These are phyloP conservation scores for Mycena rosella DNA, from an alignment of 768 basidiomycete genomes.

Conservation along the genomic window DNA sequence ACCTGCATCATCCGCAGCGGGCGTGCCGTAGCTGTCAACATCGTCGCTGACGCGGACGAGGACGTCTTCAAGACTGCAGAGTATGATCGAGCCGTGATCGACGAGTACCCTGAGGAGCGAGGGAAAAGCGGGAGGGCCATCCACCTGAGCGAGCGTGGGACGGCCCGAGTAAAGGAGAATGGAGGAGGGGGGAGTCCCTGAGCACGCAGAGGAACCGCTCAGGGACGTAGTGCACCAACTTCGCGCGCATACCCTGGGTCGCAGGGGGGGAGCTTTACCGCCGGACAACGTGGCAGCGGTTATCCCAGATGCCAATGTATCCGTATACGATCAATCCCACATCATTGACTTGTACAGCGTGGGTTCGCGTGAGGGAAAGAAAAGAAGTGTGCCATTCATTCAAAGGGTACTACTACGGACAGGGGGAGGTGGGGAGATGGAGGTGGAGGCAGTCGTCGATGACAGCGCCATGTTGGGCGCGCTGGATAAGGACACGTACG, in stretches of 20 bases:
- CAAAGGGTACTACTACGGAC: slow-evolving; percentile 10
- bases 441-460: slow-evolving; percentile 23
- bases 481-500: slow-evolving; percentile 17
- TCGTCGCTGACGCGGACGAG: slow-evolving; percentile 13
- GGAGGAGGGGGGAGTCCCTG: slow-evolving; percentile 25
- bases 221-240: slow-evolving; percentile 22
- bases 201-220: slow-evolving; percentile 28
- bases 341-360: slow-evolving; percentile 30
- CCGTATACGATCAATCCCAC: slow-evolving; percentile 10
- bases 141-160: slow-evolving; percentile 16
- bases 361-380: background rate
- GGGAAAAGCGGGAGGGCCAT: slow-evolving; percentile 31
- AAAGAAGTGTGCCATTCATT: slow-evolving; percentile 23
- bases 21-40: background rate
- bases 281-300: background rate
- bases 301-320: slow-evolving; percentile 21
- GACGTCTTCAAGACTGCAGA: slow-evolving; percentile 22
- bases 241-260: slow-evolving; percentile 16
- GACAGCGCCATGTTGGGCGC: slow-evolving; percentile 32
- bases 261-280: slow-evolving; percentile 21
- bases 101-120: slow-evolving; percentile 14
- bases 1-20: slow-evolving; percentile 6
- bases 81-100: slow-evolving; percentile 13
- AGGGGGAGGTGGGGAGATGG: background rate
- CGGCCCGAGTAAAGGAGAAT: background rate